Conservation (phyloP, 257 asterid species). For the Verbascum thapsus region DNA sequence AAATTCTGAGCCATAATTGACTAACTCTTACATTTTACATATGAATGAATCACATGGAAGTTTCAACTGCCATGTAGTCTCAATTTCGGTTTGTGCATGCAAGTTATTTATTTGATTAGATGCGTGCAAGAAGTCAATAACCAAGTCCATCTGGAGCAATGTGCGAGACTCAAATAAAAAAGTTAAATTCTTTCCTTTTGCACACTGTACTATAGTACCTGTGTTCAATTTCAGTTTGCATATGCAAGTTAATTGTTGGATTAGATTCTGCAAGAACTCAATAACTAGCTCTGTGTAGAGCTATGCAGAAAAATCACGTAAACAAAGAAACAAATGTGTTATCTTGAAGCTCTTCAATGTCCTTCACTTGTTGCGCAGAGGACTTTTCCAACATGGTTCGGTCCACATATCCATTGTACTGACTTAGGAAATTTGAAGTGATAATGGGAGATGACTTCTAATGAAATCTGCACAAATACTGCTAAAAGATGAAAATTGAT, state of each 20-base stretch:
- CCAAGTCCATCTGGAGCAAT: too few species aligned
- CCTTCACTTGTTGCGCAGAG: too few species aligned
- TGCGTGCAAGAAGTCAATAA: too few species aligned
- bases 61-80: slow-evolving; percentile 15
- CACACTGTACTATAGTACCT: too few species aligned
- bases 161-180: too few species aligned
- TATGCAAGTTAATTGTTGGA: background rate
- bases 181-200: too few species aligned
- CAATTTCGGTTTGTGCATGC: too few species aligned
- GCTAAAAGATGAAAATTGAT: background rate
- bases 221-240: slow-evolving; percentile 5
- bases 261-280: background rate
- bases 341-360: slow-evolving; percentile 4
- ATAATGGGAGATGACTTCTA: background rate
- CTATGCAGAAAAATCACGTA: background rate
- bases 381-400: too few species aligned
- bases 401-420: background rate
- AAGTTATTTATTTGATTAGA: too few species aligned
- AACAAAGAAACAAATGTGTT: background rate
- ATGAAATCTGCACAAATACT: background rate
- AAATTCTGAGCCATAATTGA: slow-evolving; percentile 7
- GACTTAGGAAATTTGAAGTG: background rate
- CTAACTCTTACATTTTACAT: slow-evolving; percentile 14
- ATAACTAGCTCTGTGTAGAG: background rate
- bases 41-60: background rate